phyloP scores from a whole-genome alignment of 495 filamentous ascomycete genomes.

The Lepraria neglecta region DNA sequence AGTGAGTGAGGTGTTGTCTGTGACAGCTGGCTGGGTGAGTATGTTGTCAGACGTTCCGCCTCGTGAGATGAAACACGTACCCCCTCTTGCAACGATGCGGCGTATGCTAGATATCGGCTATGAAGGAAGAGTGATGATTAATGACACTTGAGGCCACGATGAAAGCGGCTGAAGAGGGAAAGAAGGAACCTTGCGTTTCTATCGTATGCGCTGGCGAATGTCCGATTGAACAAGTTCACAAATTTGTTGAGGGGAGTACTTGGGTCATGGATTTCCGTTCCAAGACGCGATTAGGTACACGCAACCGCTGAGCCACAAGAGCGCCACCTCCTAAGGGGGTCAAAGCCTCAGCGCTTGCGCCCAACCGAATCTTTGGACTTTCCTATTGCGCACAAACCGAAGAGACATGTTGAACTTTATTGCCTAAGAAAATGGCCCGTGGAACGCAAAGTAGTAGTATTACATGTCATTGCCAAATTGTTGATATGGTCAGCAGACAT shows the following conservation, averaged over 20 bases:
- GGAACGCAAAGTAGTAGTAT: too few relatives aligned
- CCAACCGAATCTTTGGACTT: background rate
- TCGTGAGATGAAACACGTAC: conserved; percentile 15
- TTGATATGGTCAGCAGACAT: background rate
- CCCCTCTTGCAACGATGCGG: conserved; percentile 7
- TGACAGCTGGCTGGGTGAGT: background rate
- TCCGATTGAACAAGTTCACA: background rate
- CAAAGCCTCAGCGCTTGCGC: conserved; percentile 12
- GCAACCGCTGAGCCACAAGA: background rate
- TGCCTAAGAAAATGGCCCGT: too few relatives aligned
- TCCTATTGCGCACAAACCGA: background rate
- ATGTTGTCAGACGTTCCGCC: conserved; percentile 2
- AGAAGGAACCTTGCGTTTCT: background rate
- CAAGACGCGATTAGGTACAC: background rate
- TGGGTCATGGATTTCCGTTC: background rate
- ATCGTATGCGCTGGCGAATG: background rate
- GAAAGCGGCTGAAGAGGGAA: background rate
- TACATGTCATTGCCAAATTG: too few relatives aligned
- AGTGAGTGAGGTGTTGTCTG: background rate
- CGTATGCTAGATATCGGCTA: background rate
- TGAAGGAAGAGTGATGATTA: background rate
- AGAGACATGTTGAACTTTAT: background rate
- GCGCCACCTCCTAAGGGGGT: background rate
- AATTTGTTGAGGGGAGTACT: conserved; percentile 4
- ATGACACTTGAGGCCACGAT: background rate